A percentile compares a stretch with the other conserved stretches of the same genome.
phyloP scores from a whole-genome alignment of 2,329 filamentous ascomycete genomes.

The Pestalotiopsis fici region DNA sequence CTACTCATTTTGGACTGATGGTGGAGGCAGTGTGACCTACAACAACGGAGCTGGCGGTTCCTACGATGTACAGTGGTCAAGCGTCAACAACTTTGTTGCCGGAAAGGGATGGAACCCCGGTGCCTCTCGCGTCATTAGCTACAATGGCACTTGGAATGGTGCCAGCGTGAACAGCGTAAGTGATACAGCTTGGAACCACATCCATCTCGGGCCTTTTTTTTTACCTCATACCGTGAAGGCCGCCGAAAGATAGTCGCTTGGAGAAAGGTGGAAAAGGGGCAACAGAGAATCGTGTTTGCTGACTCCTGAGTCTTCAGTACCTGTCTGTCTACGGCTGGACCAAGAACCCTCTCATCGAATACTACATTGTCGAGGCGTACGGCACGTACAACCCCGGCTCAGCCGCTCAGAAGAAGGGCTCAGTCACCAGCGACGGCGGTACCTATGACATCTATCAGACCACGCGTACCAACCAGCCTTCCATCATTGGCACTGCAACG shows the following conservation, averaged over 20 bases:
- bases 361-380: conserved; percentile 38
- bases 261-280: not conserved
- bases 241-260: not conserved
- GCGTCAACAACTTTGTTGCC: conserved; percentile 49
- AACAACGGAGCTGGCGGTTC: conserved; percentile 53
- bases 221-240: not conserved
- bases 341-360: conserved; percentile 36
- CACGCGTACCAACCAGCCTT: conserved; percentile 39
- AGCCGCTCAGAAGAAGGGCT: conserved; percentile 28
- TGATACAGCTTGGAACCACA: not conserved
- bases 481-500: conserved; percentile 44
- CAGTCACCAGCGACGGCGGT: conserved; percentile 30
- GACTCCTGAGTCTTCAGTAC: conserved; percentile 47
- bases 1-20: conserved; percentile 61
- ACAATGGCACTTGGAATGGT: conserved; percentile 34
- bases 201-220: not conserved
- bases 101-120: conserved; percentile 53
- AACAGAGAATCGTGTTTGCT: conserved; percentile 33
- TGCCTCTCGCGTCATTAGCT: conserved; percentile 24
- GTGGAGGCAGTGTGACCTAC: conserved; percentile 53
- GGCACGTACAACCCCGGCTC: conserved; percentile 33
- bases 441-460: conserved; percentile 36
- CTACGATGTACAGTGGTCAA: conserved; percentile 52
- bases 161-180: conserved; percentile 33
- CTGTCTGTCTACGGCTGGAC: conserved; percentile 43